Evolutionary conservation across 83 land plant genomes (phyloP), one percentile per base, ranked within the genome.

Genomic region (Picea abies): DNA sequence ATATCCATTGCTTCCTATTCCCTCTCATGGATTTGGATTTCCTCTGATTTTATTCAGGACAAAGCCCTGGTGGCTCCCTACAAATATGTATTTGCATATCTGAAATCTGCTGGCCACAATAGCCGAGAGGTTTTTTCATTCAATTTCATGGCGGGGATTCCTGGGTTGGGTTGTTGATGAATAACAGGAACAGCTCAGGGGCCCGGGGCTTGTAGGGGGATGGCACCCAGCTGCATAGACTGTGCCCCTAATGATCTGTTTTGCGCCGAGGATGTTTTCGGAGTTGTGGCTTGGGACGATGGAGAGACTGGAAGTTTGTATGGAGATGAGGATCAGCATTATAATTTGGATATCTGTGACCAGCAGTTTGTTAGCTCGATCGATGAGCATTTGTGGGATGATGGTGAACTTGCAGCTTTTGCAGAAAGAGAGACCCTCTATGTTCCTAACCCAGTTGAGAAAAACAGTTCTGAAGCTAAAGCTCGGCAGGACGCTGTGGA

Each of bases 401-500:
- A 60, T 6, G 10, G 22, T 17, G 80, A 79, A 60, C 37, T 79
- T 49, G 47, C 4, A 35, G 80, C 80, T 29, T 62, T 79, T 79
- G 80, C 64, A 29, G 64, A 61, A 9, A 79, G 25, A 49, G 80
- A 79, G 47, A 79, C 20, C 32, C 65, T 60, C 12, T 61, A 79
- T 61, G 64, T 79, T 58, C 80, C 80, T 79, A 62, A 62, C 64
- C 39, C 64, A 16, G 63, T 79, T 29, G 64, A 79, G 47, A 61
- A 26, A 62, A 79, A 60, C 29, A 26, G 41, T 58, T 19, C 26
- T 60, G 65, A 79, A 26, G 80, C 80, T 60, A 35, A 62, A 79
- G 80, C 80, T 79, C 64, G 80, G 52, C 65, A 79, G 37, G 80
- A 79, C 37, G 80, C 80, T 79, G 80, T 79, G 32, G 5, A 62